Evolutionary conservation across 805 yeast species (phyloP).

Genomic region (Tetrapisispora pingtungensis): DNA sequence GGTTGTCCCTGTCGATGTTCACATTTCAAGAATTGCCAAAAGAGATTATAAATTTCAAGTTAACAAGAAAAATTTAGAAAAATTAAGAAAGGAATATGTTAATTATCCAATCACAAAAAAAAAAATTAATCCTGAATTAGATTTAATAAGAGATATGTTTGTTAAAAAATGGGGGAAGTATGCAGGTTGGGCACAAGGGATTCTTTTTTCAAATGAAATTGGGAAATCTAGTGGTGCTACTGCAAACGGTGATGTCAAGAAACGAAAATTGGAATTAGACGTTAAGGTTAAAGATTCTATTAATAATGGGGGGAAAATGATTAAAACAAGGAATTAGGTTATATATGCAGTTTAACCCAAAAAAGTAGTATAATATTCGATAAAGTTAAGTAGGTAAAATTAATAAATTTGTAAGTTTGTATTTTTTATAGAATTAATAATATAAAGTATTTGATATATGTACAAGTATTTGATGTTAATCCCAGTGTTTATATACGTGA

Average conservation of each 20-base stretch:
- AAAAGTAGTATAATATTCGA: too few relatives aligned
- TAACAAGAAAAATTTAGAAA: slow-evolving; percentile 24
- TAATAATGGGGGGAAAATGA: not conserved
- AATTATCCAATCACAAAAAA: slow-evolving; percentile 20
- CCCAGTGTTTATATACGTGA: not conserved
- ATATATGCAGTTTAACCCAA: too few relatives aligned
- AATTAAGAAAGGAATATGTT: slow-evolving; percentile 20
- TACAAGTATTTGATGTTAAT: not conserved
- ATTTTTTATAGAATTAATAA: not conserved
- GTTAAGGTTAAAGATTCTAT: not conserved
- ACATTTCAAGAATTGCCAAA: slow-evolving; percentile 80
- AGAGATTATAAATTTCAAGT: slow-evolving; percentile 57
- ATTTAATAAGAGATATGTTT: slow-evolving; percentile 49
- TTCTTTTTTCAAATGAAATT: slow-evolving; percentile 78
- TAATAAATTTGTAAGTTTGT: too few relatives aligned
- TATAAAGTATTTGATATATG: not conserved
- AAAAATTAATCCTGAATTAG: slow-evolving; percentile 29
- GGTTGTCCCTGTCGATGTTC: slow-evolving; percentile 92
- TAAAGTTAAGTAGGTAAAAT: not conserved
- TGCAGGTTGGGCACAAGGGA: slow-evolving; percentile 99
- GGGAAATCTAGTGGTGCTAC: slow-evolving; percentile 65
- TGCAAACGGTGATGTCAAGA: slow-evolving; percentile 18
- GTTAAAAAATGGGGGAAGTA: slow-evolving; percentile 70
- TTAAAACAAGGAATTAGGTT: too few relatives aligned
- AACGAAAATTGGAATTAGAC: slow-evolving; percentile 10